These are phyloP conservation scores for Talaromyces thailandensis DNA, from an alignment of 495 filamentous ascomycete genomes.

Conservation along the genomic window DNA sequence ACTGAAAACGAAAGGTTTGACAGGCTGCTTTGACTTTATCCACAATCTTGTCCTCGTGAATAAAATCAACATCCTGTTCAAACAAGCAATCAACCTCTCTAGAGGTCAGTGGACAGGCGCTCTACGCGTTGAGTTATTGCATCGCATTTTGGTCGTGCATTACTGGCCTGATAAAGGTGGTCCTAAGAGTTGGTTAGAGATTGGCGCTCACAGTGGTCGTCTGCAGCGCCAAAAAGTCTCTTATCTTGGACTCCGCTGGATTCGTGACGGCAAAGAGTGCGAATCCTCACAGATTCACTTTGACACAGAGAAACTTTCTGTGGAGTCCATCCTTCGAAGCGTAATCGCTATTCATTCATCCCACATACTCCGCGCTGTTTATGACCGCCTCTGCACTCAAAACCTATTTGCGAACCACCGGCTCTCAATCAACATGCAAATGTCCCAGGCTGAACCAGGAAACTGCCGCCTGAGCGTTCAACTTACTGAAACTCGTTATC, in stretches of 20 bases:
- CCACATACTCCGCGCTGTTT: slow-evolving; percentile 53
- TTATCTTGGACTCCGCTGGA: slow-evolving; percentile 69
- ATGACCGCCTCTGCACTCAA: slow-evolving; percentile 43
- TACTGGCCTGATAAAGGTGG: slow-evolving; percentile 71
- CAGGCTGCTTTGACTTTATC: slow-evolving; percentile 72
- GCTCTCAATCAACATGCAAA: slow-evolving; percentile 43
- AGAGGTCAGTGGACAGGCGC: slow-evolving; percentile 64
- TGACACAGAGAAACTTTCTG: slow-evolving; percentile 55
- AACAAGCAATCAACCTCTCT: slow-evolving; percentile 63
- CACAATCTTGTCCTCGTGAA: slow-evolving; percentile 80
- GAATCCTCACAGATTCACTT: slow-evolving; percentile 55
- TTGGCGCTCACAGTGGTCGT: slow-evolving; percentile 65
- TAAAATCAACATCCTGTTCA: slow-evolving; percentile 71
- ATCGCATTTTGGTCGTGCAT: slow-evolving; percentile 73
- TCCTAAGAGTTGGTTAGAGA: slow-evolving; percentile 78
- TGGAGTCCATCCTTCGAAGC: slow-evolving; percentile 60
- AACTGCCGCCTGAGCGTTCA: slow-evolving; percentile 61
- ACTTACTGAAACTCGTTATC: slow-evolving; percentile 46
- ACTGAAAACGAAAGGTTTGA: slow-evolving; percentile 55
- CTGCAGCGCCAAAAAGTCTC: slow-evolving; percentile 32
- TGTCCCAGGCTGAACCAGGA: slow-evolving; percentile 49
- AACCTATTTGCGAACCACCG: slow-evolving; percentile 48
- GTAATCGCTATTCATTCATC: slow-evolving; percentile 68
- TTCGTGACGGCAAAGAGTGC: slow-evolving; percentile 68
- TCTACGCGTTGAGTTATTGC: slow-evolving; percentile 63